Evolutionary conservation across 2,329 filamentous ascomycete species (phyloP), one percentile per base, ranked within the genome.

Genomic region (Gremmenia infestans): DNA sequence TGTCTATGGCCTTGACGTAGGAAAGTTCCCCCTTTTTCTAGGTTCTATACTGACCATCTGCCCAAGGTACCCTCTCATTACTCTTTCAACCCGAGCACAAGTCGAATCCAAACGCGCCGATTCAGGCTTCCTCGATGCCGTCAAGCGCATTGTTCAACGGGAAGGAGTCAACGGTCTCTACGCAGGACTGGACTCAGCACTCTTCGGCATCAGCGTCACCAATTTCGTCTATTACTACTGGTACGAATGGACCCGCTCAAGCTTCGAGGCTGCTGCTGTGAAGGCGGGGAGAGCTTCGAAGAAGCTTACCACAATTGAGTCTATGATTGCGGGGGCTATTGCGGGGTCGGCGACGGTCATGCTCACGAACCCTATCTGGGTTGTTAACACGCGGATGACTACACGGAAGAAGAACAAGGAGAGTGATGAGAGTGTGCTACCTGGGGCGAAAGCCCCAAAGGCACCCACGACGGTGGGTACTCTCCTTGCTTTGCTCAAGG

Each of bases 201-300:
- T 99, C 47, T 97, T 99, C 73, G 94, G 94, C 72, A 97, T 99
- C 78, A 94, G 89, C 73, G 87, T 99, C 65, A 99, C 94, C 67
- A 99, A 99, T 79, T 99, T 99, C 72, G 93, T 99, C 48, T 99
- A 99, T 81, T 99, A 99, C 78, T 99, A 97, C 80, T 99, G 90
- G 93, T 99, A 97, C 75, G 94, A 99, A 77, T 99, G 91, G 89
- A 94, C 91, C 60, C 86, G 92, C 57, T 81, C 87, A 50, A 88
- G 88, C 71, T 97, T 97, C 76, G 91, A 90, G 72, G 79, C 81
- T 62, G 89, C 91, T 9, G 91, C 91, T 47, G 72, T 80, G 56
- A 86, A 83, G 67, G 79, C 88, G 53, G 89, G 88, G 36, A 85
- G 90, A 61, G 81, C 85, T 55, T 85, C 82, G 60, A 87, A 84